Percentiles rank a stretch among this genome's conserved stretches.
These are phyloP conservation scores for Benincasa hispida DNA, from an alignment of 306 rosid genomes.

Conservation along the genomic window DNA sequence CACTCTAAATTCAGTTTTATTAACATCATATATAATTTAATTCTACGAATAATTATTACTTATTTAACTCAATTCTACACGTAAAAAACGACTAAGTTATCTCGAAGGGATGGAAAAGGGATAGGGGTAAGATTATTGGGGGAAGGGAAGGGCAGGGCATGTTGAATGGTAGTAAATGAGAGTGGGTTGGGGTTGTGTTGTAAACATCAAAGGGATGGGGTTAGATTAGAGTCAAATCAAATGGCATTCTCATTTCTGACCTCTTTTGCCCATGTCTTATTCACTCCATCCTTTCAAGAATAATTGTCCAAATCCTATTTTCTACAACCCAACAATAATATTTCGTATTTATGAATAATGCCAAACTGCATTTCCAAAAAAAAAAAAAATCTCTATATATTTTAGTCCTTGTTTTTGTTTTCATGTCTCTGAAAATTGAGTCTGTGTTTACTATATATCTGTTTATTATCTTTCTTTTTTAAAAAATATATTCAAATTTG, in stretches of 20 bases:
- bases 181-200: neutral
- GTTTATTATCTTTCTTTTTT: neutral
- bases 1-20: too few relatives aligned
- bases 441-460: neutral
- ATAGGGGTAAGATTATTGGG: neutral
- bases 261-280: neutral
- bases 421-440: neutral
- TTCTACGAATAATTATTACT: too few relatives aligned
- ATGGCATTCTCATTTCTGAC: neutral
- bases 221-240: neutral
- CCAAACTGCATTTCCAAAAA: neutral
- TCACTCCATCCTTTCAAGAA: neutral
- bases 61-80: too few relatives aligned
- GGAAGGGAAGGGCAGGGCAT: neutral
- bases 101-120: neutral
- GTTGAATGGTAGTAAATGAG: neutral
- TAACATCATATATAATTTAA: too few relatives aligned
- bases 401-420: neutral
- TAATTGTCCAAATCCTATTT: neutral
- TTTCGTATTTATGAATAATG: neutral
- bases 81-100: too few relatives aligned
- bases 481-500: neutral
- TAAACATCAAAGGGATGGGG: constrained; percentile 2
- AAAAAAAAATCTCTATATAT: neutral
- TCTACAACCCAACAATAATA: neutral